phyloP scores from a whole-genome alignment of 495 filamentous ascomycete genomes.

The Neurospora sublineolata region DNA sequence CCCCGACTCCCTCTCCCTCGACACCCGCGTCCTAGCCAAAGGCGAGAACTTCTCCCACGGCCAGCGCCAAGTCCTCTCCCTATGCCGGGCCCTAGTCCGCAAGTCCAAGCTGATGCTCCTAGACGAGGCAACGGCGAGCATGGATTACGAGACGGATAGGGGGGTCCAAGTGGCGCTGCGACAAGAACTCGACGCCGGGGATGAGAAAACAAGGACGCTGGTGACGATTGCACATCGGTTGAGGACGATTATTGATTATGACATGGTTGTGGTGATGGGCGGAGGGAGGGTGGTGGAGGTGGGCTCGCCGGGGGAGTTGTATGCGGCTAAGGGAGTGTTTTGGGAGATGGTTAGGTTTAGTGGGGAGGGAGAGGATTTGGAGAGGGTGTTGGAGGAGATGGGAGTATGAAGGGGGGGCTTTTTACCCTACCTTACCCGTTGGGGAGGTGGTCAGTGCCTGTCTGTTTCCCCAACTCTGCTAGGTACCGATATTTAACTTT shows the following conservation, averaged over 20 bases:
- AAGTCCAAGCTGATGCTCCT: conserved; percentile 43
- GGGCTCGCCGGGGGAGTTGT: conserved; percentile 34
- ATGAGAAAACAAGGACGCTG: conserved; percentile 32
- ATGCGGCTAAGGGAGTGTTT: conserved; percentile 31
- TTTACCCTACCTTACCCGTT: too few species aligned
- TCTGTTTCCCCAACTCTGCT: too few species aligned
- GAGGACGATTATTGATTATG: conserved; percentile 40
- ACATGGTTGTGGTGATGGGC: conserved; percentile 39
- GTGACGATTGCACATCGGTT: conserved; percentile 41
- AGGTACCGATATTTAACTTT: too few species aligned
- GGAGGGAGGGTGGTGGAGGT: conserved; percentile 29
- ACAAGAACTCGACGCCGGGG: conserved; percentile 23
- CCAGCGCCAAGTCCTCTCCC: conserved; percentile 45
- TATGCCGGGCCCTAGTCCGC: conserved; percentile 44
- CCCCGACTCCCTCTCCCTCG: conserved; percentile 23
- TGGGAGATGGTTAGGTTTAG: conserved; percentile 41
- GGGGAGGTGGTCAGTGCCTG: too few species aligned
- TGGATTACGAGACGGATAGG: conserved; percentile 45
- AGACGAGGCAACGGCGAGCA: conserved; percentile 48
- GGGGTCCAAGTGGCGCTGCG: conserved; percentile 39
- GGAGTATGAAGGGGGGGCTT: neutral
- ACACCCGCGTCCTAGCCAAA: conserved; percentile 35
- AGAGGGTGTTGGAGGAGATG: conserved; percentile 8
- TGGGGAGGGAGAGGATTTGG: conserved; percentile 38
- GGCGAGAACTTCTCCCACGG: conserved; percentile 48